phyloP scores from a whole-genome alignment of 495 filamentous ascomycete species.

The Letharia lupina region DNA sequence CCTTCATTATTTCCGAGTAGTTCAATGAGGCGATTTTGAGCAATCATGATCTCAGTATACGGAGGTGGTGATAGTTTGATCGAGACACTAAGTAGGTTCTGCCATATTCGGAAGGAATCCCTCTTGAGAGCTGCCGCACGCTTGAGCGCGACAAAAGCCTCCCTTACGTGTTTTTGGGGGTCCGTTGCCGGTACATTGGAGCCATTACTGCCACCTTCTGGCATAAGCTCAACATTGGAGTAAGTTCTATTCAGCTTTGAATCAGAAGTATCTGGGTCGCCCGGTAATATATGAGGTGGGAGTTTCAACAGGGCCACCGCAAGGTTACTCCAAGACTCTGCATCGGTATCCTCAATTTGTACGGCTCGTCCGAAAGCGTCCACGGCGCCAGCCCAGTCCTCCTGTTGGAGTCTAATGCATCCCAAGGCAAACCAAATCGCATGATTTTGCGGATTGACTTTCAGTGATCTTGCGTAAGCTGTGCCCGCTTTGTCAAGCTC shows the following conservation, averaged over 20 bases:
- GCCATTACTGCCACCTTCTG: conserved; percentile 28
- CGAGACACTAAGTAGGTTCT: conserved; percentile 83
- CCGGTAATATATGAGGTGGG: conserved; percentile 15
- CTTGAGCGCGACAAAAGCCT: conserved; percentile 77
- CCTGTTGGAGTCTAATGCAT: conserved; percentile 71
- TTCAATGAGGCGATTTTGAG: conserved; percentile 63
- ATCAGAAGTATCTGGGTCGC: conserved; percentile 29
- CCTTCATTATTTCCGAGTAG: conserved; percentile 58
- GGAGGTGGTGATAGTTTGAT: conserved; percentile 68
- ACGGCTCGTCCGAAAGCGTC: conserved; percentile 76
- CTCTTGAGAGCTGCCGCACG: conserved; percentile 71
- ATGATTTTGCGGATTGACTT: conserved; percentile 70
- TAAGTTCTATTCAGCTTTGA: conserved; percentile 5
- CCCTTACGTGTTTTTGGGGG: conserved; percentile 53
- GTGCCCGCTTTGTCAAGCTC: conserved; percentile 62
- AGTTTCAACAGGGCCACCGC: conserved; percentile 66
- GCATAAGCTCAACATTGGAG: conserved; percentile 21
- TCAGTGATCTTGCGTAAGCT: conserved; percentile 67
- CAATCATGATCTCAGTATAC: conserved; percentile 63
- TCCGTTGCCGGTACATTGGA: conserved; percentile 25
- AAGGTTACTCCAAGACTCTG: conserved; percentile 90
- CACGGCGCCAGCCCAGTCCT: conserved; percentile 70
- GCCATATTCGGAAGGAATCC: conserved; percentile 86
- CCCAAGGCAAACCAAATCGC: conserved; percentile 83
- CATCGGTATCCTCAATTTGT: conserved; percentile 76